Evolutionary conservation across 2,329 filamentous ascomycete species (phyloP).

Genomic region (Epichloe glyceriae): DNA sequence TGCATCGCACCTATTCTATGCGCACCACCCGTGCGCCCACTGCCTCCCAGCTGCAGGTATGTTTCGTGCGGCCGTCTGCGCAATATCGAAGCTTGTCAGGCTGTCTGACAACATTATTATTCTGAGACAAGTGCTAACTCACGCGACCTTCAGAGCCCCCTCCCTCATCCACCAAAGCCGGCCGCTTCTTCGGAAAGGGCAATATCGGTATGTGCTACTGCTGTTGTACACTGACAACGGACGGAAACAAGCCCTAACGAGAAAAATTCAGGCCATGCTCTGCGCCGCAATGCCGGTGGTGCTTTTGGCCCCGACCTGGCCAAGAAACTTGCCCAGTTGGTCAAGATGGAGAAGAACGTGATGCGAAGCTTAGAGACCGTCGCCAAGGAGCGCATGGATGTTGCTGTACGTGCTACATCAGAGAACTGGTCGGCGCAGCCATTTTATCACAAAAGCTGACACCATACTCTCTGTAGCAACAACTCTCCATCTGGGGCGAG

Average conservation of each 20-base stretch:
- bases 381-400: constrained; percentile 93
- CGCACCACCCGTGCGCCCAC: constrained; percentile 93
- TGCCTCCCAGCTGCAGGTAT: constrained; percentile 58
- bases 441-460: not conserved
- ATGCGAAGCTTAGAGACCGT: constrained; percentile 98
- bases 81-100: not conserved
- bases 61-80: not conserved
- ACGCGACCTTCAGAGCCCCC: constrained; percentile 59
- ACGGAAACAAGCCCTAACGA: not conserved
- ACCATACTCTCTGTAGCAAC: constrained; percentile 50
- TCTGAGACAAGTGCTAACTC: not conserved
- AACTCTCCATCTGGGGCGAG: constrained; percentile 97
- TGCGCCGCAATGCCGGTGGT: constrained; percentile 62
- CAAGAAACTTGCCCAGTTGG: constrained; percentile 93
- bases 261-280: constrained; percentile 40
- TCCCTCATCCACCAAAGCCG: constrained; percentile 83
- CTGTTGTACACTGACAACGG: not conserved
- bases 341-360: constrained; percentile 99
- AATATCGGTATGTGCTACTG: constrained; percentile 62
- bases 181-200: constrained; percentile 74
- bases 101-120: not conserved
- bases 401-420: constrained; percentile 58
- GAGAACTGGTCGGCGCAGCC: not conserved
- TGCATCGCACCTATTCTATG: constrained; percentile 99
- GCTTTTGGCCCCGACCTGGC: constrained; percentile 77